Evolutionary conservation across 2,329 filamentous ascomycete species (phyloP).

Genomic region (Aspergillus tubingensis): DNA sequence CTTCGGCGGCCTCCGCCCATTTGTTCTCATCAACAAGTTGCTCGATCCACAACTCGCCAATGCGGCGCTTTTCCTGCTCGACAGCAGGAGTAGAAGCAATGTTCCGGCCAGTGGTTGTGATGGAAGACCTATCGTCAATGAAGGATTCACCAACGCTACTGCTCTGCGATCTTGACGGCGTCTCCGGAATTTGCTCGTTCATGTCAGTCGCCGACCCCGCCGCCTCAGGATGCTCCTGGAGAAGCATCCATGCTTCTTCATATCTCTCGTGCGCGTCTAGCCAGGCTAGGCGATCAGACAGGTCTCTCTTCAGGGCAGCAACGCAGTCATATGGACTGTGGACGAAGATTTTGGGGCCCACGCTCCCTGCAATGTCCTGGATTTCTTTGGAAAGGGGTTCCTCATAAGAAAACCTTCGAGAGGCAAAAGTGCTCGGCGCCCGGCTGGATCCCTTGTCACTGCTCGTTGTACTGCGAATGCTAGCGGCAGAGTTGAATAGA

Average conservation of each 20-base stretch:
- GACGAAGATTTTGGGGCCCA: conserved; percentile 81
- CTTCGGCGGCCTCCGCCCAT: conserved; percentile 75
- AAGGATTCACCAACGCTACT: conserved; percentile 67
- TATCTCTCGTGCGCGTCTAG: conserved; percentile 79
- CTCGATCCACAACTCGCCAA: conserved; percentile 91
- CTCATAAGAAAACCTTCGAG: conserved; percentile 50
- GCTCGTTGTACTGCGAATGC: conserved; percentile 62
- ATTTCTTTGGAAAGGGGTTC: conserved; percentile 42
- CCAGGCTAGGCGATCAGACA: conserved; percentile 84
- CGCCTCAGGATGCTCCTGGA: conserved; percentile 83
- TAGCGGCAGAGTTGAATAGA: conserved; percentile 84
- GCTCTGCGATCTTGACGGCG: conserved; percentile 38
- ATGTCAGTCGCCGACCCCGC: conserved; percentile 45
- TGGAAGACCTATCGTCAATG: conserved; percentile 66
- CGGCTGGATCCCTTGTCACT: conserved; percentile 58
- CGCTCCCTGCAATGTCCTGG: conserved; percentile 54
- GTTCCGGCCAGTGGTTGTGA: conserved; percentile 60
- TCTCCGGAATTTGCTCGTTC: conserved; percentile 34
- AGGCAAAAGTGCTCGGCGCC: conserved; percentile 55
- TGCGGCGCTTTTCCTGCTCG: conserved; percentile 83
- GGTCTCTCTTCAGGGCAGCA: conserved; percentile 82
- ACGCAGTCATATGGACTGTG: conserved; percentile 97
- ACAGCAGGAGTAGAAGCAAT: conserved; percentile 67
- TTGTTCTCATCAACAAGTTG: conserved; percentile 74
- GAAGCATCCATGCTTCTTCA: conserved; percentile 81